Base-by-base conservation (phyloP, 345 rosid species). In the Rhizophora mangle region DNA sequence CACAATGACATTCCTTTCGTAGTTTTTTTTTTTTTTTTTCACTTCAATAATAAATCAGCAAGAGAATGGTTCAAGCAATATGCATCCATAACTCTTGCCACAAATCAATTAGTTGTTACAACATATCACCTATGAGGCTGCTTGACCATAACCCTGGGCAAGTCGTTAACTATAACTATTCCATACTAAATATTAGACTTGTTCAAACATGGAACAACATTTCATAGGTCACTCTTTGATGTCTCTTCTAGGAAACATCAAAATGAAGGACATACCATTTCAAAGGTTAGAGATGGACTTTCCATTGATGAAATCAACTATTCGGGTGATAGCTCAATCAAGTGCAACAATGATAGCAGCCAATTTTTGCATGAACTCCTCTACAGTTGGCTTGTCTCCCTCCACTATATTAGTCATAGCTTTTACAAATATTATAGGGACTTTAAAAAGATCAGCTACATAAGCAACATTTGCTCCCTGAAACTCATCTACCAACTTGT, bases 381-480 rank as follows among this genome's bases (percentile, higher is more conserved):
- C 96, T 1, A 89, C 78, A 0, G 94, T 67, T 32, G 98, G 96
- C 74, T n/a, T 87, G 20, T 86, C 91, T 29, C 90, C 96, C 67
- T 92, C 97, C 46, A 92, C 82, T 22, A 87, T 53, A 65, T 92
- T 95, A 0, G 94, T 92, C 81, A 89, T 91, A 0, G 96, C 99
- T 85, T 96, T 96, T 47, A 96, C 65, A 77, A 85, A 92, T 66
- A 96, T 72, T 31, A 79, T 80, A 51, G 99, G 99, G 64, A 92
- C 88, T 80, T 92, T 85, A 39, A 89, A 65, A 69, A 92, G 93
- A 62, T 85, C 97, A 31, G 96, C 90, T 46, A 90, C 96, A 39
- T 88, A 90, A 11, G 90, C 99, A 67, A 90, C 79, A 5, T 93
- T 94, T 43, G 97, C 97, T 69, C 97, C 98, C 92, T 96, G 85